Evolutionary conservation across 2,329 filamentous ascomycete genomes (phyloP).

Genomic region (Monilinia fructicola): DNA sequence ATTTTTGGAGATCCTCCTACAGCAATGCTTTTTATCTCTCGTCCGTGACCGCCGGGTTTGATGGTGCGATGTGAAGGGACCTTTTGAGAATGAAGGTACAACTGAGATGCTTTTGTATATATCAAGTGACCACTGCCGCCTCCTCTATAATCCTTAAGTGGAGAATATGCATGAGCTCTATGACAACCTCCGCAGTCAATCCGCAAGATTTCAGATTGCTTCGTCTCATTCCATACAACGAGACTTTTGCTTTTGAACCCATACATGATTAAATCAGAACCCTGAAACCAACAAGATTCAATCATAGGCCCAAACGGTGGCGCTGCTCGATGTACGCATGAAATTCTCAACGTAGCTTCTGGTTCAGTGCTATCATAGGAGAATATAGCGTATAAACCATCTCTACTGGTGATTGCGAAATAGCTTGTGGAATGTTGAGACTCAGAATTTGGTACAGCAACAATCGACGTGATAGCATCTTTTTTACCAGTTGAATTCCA

Average conservation of each 20-base stretch:
- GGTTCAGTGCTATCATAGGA: conserved; percentile 6
- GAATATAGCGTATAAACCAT: conserved; percentile 72
- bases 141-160: conserved; percentile 27
- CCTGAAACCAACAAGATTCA: conserved; percentile 66
- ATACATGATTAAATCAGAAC: conserved; percentile 64
- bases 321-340: conserved; percentile 63
- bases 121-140: conserved; percentile 56
- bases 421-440: conserved; percentile 46
- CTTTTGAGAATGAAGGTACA: conserved; percentile 48
- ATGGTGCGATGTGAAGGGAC: conserved; percentile 50
- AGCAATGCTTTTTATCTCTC: conserved; percentile 73
- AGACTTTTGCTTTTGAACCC: conserved; percentile 82
- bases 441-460: conserved; percentile 44
- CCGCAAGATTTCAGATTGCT: conserved; percentile 65
- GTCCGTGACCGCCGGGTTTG: conserved; percentile 73
- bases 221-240: conserved; percentile 75
- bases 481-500: conserved; percentile 38
- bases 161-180: conserved; percentile 64
- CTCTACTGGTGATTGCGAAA: conserved; percentile 72
- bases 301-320: conserved; percentile 75
- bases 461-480: conserved; percentile 69
- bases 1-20: conserved; percentile 41
- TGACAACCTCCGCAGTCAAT: conserved; percentile 85
- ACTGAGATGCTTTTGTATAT: conserved; percentile 67
- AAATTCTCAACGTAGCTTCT: conserved; percentile 26